Evolutionary conservation across 768 basidiomycete species (phyloP), one percentile per base, ranked within the genome.

Genomic region (Tephrocybe sp.): DNA sequence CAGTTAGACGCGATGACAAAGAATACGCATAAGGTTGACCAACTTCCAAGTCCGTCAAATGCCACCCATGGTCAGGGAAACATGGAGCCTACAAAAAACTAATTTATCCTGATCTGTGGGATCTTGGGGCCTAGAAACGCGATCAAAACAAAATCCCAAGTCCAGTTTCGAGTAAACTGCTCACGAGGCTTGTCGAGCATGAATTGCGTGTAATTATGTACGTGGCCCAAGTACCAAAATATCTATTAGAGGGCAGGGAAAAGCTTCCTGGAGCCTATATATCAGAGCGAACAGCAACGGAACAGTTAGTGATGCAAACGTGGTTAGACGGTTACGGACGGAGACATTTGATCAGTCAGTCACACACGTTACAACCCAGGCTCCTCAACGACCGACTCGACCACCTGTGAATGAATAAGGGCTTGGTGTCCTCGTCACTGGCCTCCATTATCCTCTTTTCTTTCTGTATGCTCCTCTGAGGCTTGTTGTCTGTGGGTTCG

Each of bases 381-480:
- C 18, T 30, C n/a, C 26, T 42, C 43, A 28, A 24, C 37, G 43
- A 34, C 51, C 24, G 30, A 17, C 41, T 54, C 37, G 45, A 48
- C 49, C 21, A 40, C 45, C 25, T 30, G 28, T 6, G 28, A 5
- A n/a, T 6, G 6, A n/a, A 28, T 33, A 24, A 53, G 18, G 37
- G 25, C 24, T 28, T 26, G 32, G 28, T 37, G 23, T 10, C n/a
- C 15, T 24, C 26, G 12, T 49, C 24, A 42, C 12, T 32, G 14
- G 9, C 28, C 11, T 20, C 15, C 12, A 41, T 24, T 37, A 4
- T 11, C 32, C 30, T 51, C 18, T 36, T n/a, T 34, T 14, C 20
- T 53, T 41, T 26, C 50, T 46, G 59, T 44, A 60, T 62, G 61
- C 50, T 43, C 36, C 20, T 38, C 25, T 56, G 57, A 51, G 43